These are phyloP conservation scores for Magnaporthiopsis rhizophila DNA, from an alignment of 2,329 filamentous ascomycete species.

Conservation along the genomic window DNA sequence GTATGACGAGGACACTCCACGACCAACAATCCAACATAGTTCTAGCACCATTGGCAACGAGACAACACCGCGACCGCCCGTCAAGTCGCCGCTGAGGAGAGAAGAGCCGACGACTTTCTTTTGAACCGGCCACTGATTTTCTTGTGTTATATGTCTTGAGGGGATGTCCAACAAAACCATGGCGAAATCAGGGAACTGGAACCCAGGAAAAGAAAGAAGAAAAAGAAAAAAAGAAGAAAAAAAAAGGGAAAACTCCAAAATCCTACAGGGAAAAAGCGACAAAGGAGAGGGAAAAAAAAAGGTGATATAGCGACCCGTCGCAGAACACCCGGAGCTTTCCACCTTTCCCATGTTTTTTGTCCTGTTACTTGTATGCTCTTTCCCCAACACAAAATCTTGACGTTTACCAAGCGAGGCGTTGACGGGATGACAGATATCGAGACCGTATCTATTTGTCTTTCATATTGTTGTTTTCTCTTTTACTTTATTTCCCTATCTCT, in stretches of 20 bases:
- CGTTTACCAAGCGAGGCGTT: constrained; percentile 9
- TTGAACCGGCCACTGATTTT: not conserved
- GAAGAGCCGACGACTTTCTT: constrained; percentile 15
- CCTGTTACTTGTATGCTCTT: not conserved
- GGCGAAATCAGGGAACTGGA: not conserved
- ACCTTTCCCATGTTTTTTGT: constrained; percentile 1
- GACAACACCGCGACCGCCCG: constrained; percentile 17
- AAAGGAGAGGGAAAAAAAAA: not conserved
- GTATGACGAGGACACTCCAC: constrained; percentile 18
- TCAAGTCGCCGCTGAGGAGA: constrained; percentile 11
- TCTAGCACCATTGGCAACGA: constrained; percentile 14
- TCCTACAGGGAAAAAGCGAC: too few relatives aligned
- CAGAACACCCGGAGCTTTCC: not conserved
- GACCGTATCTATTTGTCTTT: constrained; percentile 7
- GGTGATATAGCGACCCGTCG: not conserved
- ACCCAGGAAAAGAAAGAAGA: not conserved
- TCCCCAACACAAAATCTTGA: not conserved
- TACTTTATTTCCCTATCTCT: not conserved
- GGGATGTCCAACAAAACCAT: not conserved
- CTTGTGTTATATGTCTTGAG: too few relatives aligned
- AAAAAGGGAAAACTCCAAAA: not conserved
- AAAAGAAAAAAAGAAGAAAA: not conserved
- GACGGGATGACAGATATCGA: constrained; percentile 6
- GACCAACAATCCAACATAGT: constrained; percentile 9
- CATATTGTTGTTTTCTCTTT: not conserved